Conservation (phyloP, 805 yeast species). For the Ogataea angusta region DNA sequence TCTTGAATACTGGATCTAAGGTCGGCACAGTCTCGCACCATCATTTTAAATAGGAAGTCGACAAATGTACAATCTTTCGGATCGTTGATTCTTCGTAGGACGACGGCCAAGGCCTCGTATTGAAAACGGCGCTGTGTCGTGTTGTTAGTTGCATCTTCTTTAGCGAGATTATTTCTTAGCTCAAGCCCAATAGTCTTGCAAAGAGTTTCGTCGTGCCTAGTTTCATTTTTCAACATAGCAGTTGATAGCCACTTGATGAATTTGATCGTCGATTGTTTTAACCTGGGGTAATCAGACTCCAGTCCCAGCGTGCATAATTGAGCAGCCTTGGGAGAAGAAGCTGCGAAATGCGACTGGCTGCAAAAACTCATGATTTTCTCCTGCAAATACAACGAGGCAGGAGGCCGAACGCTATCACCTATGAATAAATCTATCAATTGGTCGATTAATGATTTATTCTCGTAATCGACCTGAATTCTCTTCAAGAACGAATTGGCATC, state of each 20-base stretch:
- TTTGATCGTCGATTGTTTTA: slow-evolving; percentile 55
- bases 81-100: slow-evolving; percentile 46
- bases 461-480: slow-evolving; percentile 50
- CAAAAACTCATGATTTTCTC: slow-evolving; percentile 52
- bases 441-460: slow-evolving; percentile 43
- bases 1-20: slow-evolving; percentile 69
- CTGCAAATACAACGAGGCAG: slow-evolving; percentile 53
- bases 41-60: slow-evolving; percentile 66
- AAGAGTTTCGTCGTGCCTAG: slow-evolving; percentile 27
- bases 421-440: slow-evolving; percentile 45
- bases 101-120: slow-evolving; percentile 75
- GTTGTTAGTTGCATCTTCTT: slow-evolving; percentile 35
- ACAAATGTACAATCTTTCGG: slow-evolving; percentile 50
- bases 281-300: slow-evolving; percentile 46
- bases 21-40: slow-evolving; percentile 61
- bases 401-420: slow-evolving; percentile 48
- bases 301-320: slow-evolving; percentile 59
- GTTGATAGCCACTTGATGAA: slow-evolving; percentile 62
- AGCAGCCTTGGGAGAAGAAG: slow-evolving; percentile 40
- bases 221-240: slow-evolving; percentile 14
- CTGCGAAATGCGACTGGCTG: slow-evolving; percentile 50
- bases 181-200: slow-evolving; percentile 47
- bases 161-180: slow-evolving; percentile 45
- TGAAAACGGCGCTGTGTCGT: slow-evolving; percentile 53
- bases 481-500: slow-evolving; percentile 49